Conservation (phyloP, 2,329 filamentous ascomycete species). For the Pyrenophora tritici-repentis region DNA sequence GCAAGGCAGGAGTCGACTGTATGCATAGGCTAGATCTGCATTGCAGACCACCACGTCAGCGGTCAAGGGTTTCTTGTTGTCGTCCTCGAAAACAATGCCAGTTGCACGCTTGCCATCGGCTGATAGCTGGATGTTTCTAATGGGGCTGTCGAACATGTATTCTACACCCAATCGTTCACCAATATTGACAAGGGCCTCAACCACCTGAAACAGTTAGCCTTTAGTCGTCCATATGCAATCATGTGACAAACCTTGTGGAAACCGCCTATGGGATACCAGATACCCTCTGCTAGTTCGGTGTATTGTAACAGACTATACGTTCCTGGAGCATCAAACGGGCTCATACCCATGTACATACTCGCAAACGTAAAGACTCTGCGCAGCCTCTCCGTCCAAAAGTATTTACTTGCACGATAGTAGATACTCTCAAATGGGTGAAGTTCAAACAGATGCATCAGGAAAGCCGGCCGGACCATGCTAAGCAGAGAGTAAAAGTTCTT, state of each 20-base stretch:
- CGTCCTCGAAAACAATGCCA: conserved; percentile 63
- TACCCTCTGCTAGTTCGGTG: conserved; percentile 75
- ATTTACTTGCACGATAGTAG: conserved; percentile 66
- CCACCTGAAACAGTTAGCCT: conserved; percentile 41
- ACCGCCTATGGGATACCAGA: conserved; percentile 74
- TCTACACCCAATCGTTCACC: conserved; percentile 66
- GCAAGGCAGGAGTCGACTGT: conserved; percentile 69
- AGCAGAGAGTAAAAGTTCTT: conserved; percentile 68
- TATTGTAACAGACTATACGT: conserved; percentile 77
- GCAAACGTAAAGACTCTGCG: conserved; percentile 75
- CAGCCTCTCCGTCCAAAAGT: conserved; percentile 72
- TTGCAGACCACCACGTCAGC: conserved; percentile 74
- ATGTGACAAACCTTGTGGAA: conserved; percentile 63
- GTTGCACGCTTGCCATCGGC: conserved; percentile 58
- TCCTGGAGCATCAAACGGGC: conserved; percentile 73
- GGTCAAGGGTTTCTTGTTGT: conserved; percentile 58
- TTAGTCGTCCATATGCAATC: background rate
- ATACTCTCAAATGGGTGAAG: conserved; percentile 75
- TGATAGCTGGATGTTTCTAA: conserved; percentile 61
- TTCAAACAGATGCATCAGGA: conserved; percentile 62
- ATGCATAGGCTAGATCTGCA: conserved; percentile 75
- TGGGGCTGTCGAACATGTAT: conserved; percentile 64
- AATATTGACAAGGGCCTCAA: conserved; percentile 67
- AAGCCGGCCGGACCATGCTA: conserved; percentile 62
- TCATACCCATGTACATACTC: conserved; percentile 85